phyloP scores from a whole-genome alignment of 108 stramenopile species.

The Craspedostauros australis region DNA sequence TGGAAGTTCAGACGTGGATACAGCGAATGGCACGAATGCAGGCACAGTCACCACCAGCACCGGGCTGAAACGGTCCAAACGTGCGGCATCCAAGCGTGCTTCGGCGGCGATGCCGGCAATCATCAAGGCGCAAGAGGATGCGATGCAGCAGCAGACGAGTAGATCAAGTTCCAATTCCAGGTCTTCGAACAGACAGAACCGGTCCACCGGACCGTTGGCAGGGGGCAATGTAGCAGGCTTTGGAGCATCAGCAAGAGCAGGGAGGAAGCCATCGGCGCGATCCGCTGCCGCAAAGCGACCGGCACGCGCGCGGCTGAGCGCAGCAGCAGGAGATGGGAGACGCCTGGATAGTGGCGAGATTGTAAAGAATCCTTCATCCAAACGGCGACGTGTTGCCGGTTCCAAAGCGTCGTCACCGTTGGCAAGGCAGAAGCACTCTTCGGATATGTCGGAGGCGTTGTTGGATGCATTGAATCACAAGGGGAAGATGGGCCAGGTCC shows the following conservation, averaged over 20 bases:
- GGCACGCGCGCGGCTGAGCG: slow-evolving; percentile 30
- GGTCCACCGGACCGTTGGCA: too few relatives aligned
- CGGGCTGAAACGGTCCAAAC: slow-evolving; percentile 22
- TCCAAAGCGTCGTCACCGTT: too few relatives aligned
- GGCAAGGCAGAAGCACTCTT: too few relatives aligned
- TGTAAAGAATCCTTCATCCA: slow-evolving; percentile 6
- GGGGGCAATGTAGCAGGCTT: too few relatives aligned
- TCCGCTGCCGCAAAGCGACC: slow-evolving; percentile 43
- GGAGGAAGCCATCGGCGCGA: slow-evolving; percentile 23
- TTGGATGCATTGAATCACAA: slow-evolving; percentile 48
- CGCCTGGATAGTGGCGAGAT: slow-evolving; percentile 40
- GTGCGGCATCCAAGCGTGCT: slow-evolving; percentile 53
- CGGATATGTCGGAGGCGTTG: slow-evolving; percentile 57
- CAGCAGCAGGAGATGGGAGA: slow-evolving; percentile 30
- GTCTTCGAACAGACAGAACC: too few relatives aligned
- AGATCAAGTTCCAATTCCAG: too few relatives aligned
- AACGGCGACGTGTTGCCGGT: slow-evolving; percentile 31
- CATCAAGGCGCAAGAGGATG: slow-evolving; percentile 57
- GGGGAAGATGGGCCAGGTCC: slow-evolving; percentile 48
- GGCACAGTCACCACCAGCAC: background rate
- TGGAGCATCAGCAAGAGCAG: background rate
- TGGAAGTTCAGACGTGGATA: too few relatives aligned
- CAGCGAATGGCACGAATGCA: too few relatives aligned
- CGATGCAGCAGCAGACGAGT: slow-evolving; percentile 28
- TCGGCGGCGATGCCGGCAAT: slow-evolving; percentile 46